Conservation (phyloP, 257 asterid genomes). For the Solanum infundibuliforme region DNA sequence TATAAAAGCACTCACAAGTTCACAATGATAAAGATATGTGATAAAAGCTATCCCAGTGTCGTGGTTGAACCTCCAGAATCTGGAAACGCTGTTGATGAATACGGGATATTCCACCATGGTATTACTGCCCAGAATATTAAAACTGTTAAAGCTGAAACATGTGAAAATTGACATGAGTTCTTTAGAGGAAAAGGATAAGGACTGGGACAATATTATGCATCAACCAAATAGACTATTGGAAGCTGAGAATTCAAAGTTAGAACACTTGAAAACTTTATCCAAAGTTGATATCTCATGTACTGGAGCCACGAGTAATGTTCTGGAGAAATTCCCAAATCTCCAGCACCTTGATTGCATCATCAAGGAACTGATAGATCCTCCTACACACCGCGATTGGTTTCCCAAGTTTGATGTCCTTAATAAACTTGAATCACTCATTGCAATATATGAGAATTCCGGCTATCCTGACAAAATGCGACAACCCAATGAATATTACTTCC, state of each 20-base stretch:
- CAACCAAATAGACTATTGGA: neutral
- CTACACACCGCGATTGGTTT: neutral
- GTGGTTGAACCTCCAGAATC: neutral
- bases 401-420: too few species aligned
- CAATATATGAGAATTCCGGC: too few species aligned
- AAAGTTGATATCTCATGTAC: neutral
- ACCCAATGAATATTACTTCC: neutral
- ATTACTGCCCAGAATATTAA: accelerated
- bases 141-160: neutral
- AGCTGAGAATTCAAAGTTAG: neutral
- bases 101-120: neutral
- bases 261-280: neutral
- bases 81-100: neutral
- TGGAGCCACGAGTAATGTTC: neutral
- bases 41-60: neutral
- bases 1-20: too few species aligned
- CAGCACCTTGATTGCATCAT: neutral
- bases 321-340: neutral
- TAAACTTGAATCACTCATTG: too few species aligned
- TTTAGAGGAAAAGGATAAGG: too few species aligned
- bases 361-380: neutral
- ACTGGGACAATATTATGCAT: too few species aligned
- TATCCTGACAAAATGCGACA: too few species aligned
- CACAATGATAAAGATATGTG: too few species aligned
- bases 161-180: neutral